These are phyloP conservation scores for Aspergillus indologenus DNA, from an alignment of 495 filamentous ascomycete species.

Conservation along the genomic window DNA sequence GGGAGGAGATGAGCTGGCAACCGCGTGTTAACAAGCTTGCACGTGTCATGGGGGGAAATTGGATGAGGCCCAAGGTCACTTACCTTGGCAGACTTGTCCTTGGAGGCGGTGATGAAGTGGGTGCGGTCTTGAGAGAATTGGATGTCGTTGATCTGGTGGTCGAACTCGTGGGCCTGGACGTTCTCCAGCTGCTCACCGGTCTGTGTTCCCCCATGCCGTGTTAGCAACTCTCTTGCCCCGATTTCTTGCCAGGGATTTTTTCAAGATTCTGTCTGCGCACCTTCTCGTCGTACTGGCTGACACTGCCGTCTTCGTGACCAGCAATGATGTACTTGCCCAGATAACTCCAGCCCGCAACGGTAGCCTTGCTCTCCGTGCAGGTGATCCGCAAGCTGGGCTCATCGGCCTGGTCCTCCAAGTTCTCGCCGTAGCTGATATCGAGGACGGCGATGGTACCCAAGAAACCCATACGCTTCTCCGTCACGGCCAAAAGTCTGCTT, in stretches of 20 bases:
- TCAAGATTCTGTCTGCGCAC: constrained; percentile 38
- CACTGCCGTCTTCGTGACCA: constrained; percentile 91
- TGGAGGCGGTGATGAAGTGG: constrained; percentile 95
- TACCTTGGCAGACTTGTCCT: constrained; percentile 96
- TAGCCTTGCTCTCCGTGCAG: constrained; percentile 91
- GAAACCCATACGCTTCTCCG: constrained; percentile 96
- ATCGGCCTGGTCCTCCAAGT: constrained; percentile 64
- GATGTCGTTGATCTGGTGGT: constrained; percentile 83
- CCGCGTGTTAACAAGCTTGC: neutral
- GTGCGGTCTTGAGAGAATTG: constrained; percentile 93
- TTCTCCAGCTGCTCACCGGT: constrained; percentile 79
- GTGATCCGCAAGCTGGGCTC: constrained; percentile 81
- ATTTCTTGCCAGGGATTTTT: neutral
- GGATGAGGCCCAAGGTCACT: constrained; percentile 4
- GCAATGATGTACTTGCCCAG: constrained; percentile 91
- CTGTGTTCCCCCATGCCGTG: constrained; percentile 35
- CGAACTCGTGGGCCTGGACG: constrained; percentile 75
- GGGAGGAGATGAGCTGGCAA: constrained; percentile 68
- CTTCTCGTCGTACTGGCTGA: constrained; percentile 95
- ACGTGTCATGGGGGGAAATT: constrained; percentile 4
- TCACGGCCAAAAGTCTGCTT: constrained; percentile 81
- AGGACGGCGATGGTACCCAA: constrained; percentile 89
- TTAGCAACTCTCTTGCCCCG: constrained; percentile 2
- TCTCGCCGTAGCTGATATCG: constrained; percentile 71
- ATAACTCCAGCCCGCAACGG: constrained; percentile 95